Evolutionary conservation across 352 stramenopile genomes (phyloP).

Genomic region (Phytophthora palmivora): DNA sequence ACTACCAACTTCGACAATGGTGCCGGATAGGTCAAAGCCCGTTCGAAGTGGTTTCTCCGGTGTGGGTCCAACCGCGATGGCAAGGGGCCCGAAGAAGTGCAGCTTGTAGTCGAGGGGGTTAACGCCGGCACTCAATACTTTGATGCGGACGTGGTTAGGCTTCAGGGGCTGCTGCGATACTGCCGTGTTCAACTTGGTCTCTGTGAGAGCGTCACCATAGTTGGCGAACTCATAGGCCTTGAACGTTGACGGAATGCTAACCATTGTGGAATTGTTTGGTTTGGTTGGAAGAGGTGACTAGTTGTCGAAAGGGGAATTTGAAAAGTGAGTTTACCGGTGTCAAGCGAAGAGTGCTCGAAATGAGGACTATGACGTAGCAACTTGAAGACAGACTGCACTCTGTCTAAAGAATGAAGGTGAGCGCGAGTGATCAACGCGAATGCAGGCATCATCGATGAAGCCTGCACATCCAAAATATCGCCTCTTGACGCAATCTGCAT

Average conservation of each 20-base stretch:
- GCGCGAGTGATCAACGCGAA: conserved; percentile 12
- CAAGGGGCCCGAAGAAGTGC: conserved; percentile 16
- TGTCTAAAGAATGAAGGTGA: conserved; percentile 17
- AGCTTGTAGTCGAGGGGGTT: conserved; percentile 48
- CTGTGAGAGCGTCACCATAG: conserved; percentile 19
- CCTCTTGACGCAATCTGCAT: conserved; percentile 12
- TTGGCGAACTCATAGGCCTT: conserved; percentile 35
- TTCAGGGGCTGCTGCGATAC: conserved; percentile 19
- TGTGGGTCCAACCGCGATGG: conserved; percentile 21
- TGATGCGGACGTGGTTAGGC: conserved; percentile 25
- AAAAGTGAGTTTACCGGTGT: conserved; percentile 7
- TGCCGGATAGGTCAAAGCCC: conserved; percentile 49
- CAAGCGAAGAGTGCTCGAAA: neutral
- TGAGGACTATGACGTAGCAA: neutral
- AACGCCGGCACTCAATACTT: conserved; percentile 26
- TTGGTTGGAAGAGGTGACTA: conserved; percentile 1
- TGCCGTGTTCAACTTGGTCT: conserved; percentile 31
- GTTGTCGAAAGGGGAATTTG: conserved; percentile 12
- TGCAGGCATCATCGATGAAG: neutral
- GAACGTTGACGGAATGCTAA: conserved; percentile 27
- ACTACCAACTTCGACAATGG: conserved; percentile 19
- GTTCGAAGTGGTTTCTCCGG: conserved; percentile 39
- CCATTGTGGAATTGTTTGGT: conserved; percentile 2
- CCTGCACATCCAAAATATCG: conserved; percentile 7
- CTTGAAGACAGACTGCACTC: conserved; percentile 21